phyloP scores from a whole-genome alignment of 306 rosid species.

The Medicago ruthenica region DNA sequence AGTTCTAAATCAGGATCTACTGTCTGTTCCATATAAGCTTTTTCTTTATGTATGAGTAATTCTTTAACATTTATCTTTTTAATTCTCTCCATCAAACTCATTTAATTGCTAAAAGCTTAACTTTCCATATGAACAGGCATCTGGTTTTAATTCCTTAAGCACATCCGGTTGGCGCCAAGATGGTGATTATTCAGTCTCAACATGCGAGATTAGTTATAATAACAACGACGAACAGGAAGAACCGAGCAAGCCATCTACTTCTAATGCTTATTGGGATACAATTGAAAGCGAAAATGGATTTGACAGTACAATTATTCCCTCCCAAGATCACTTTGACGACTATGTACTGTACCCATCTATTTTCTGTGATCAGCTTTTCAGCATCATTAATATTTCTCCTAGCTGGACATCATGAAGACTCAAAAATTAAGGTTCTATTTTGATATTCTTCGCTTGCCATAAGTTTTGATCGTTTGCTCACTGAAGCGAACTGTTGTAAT shows the following conservation, averaged over 20 bases:
- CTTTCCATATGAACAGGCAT: constrained; percentile 53
- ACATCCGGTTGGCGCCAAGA: constrained; percentile 56
- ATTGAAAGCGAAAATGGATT: constrained; percentile 64
- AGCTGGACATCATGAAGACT: constrained; percentile 75
- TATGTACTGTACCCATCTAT: constrained; percentile 72
- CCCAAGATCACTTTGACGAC: constrained; percentile 60
- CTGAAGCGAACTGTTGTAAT: neutral
- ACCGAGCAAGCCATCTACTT: constrained; percentile 60
- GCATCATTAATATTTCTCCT: constrained; percentile 82
- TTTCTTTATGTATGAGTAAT: neutral
- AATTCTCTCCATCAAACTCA: constrained; percentile 28
- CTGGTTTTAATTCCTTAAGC: constrained; percentile 46
- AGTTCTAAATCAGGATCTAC: no score
- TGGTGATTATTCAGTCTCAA: constrained; percentile 42
- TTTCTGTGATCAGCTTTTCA: constrained; percentile 80
- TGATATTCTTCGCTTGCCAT: constrained; percentile 34
- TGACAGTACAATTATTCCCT: constrained; percentile 54
- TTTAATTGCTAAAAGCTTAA: constrained; percentile 19
- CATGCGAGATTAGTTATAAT: constrained; percentile 41
- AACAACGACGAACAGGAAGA: constrained; percentile 56
- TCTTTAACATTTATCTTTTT: constrained; percentile 6
- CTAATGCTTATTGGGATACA: constrained; percentile 68
- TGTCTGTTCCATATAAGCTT: no score
- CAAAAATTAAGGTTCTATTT: constrained; percentile 62
- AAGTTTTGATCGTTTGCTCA: constrained; percentile 26